A percentile compares a stretch with the other conserved stretches of the same genome.
Conservation (phyloP, 2,329 filamentous ascomycete species). For the Zelopaecilomyces penicillatus region DNA sequence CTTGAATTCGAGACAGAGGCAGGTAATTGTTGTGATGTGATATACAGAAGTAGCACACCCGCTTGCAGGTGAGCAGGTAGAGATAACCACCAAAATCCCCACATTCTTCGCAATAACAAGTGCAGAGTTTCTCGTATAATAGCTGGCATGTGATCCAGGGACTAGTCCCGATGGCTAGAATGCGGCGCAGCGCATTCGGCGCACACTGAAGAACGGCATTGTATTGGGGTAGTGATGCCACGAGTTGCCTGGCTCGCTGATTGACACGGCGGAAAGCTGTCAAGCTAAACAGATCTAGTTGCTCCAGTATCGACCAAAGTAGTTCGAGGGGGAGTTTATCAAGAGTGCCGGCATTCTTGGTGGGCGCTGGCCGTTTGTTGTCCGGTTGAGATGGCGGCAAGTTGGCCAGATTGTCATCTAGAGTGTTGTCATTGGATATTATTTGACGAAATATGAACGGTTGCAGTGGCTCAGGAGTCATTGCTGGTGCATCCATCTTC, state of each 20-base stretch:
- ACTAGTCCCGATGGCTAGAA: background rate
- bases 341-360: background rate
- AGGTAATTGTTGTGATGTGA: background rate
- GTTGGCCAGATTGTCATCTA: background rate
- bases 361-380: background rate
- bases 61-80: slow-evolving; percentile 1
- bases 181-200: background rate
- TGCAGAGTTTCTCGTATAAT: background rate
- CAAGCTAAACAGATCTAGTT: background rate
- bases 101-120: background rate
- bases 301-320: background rate
- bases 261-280: background rate
- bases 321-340: background rate
- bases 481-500: too few species aligned
- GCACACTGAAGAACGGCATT: background rate
- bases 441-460: too few species aligned
- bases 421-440: background rate
- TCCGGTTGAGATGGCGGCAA: background rate
- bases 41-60: slow-evolving; percentile 1
- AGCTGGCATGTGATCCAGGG: background rate
- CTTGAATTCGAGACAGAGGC: background rate
- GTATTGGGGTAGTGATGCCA: slow-evolving; percentile 1
- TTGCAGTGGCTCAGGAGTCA: too few species aligned
- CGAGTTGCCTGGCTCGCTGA: background rate
- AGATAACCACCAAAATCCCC: background rate